phyloP scores from a whole-genome alignment of 768 basidiomycete species.

The Hygrophorus pudorinus region DNA sequence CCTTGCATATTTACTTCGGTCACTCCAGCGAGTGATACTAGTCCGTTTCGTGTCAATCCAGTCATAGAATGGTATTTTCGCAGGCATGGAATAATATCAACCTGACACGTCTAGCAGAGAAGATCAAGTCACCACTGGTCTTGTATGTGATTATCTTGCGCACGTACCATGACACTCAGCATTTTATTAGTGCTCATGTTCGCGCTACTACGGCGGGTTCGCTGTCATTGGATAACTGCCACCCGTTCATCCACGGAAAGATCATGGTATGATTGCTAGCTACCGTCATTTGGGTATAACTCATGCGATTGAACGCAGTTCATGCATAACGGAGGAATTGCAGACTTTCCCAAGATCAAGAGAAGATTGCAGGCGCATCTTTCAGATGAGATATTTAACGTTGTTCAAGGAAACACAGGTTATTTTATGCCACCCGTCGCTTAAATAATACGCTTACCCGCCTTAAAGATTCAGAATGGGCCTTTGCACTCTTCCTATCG shows the following conservation, averaged over 20 bases:
- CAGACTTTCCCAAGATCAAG: constrained; percentile 74
- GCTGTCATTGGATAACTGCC: constrained; percentile 87
- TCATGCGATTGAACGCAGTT: constrained; percentile 39
- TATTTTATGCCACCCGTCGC: constrained; percentile 9
- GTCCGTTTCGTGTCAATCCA: not conserved
- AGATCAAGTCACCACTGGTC: constrained; percentile 91
- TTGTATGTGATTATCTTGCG: constrained; percentile 46
- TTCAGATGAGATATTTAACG: constrained; percentile 76
- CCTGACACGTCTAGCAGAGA: constrained; percentile 87
- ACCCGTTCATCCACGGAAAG: constrained; percentile 88
- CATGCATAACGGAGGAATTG: constrained; percentile 97
- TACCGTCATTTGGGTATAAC: constrained; percentile 1
- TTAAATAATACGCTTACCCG: constrained; percentile 1
- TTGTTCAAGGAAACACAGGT: constrained; percentile 92
- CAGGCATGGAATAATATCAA: constrained; percentile 98
- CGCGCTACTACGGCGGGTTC: constrained; percentile 90
- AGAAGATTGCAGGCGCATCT: constrained; percentile 66
- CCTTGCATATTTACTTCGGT: constrained; percentile 96
- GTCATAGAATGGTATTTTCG: not conserved
- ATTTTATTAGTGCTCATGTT: constrained; percentile 63
- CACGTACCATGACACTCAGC: constrained; percentile 1
- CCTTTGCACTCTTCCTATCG: constrained; percentile 85
- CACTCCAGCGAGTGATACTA: constrained; percentile 56
- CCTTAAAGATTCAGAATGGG: constrained; percentile 85
- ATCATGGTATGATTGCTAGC: constrained; percentile 58